Conservation (phyloP, 805 yeast genomes). For the Ogataea corticis region DNA sequence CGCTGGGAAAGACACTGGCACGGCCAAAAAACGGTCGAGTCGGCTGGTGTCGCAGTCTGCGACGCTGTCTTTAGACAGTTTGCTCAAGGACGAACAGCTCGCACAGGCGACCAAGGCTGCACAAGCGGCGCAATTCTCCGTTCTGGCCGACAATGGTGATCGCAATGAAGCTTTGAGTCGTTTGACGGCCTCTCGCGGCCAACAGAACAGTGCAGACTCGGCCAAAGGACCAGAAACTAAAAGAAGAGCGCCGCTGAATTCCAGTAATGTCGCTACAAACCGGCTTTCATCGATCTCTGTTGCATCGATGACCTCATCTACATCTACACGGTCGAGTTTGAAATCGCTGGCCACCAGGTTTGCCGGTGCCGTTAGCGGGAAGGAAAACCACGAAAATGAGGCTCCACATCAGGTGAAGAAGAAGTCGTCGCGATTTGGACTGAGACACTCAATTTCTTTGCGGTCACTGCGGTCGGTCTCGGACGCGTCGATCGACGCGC, state of each 20-base stretch:
- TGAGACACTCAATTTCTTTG: conserved; percentile 34
- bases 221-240: background rate
- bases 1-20: background rate
- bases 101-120: background rate
- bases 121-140: conserved; percentile 1
- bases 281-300: conserved; percentile 20
- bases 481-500: conserved; percentile 17
- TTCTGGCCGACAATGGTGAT: conserved; percentile 1
- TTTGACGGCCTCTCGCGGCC: background rate
- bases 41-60: conserved; percentile 16
- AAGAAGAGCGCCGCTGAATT: conserved; percentile 6
- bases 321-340: conserved; percentile 26
- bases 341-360: conserved; percentile 26
- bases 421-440: conserved; percentile 24
- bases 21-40: conserved; percentile 7
- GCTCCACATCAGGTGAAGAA: conserved; percentile 18
- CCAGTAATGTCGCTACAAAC: conserved; percentile 9
- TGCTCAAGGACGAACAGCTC: conserved; percentile 11
- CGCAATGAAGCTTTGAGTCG: background rate
- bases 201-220: background rate
- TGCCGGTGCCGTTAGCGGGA: conserved; percentile 17
- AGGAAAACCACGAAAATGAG: conserved; percentile 1
- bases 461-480: conserved; percentile 25
- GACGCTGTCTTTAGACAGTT: conserved; percentile 17
- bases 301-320: conserved; percentile 22